Evolutionary conservation across 441 rosid species (phyloP).

Genomic region (Sinapis alba): DNA sequence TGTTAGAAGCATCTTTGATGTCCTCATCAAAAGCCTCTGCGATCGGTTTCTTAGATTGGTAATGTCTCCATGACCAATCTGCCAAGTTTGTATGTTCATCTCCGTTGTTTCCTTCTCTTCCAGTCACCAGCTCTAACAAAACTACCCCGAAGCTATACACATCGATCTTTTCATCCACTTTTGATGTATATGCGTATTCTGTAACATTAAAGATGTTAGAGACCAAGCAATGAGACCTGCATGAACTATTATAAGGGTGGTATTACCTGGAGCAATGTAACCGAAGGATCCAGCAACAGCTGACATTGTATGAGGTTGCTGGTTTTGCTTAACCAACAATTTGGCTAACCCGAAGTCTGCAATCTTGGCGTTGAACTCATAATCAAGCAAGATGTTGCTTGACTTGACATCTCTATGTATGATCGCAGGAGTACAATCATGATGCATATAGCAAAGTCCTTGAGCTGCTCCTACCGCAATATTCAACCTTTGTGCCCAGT

Average conservation of each 20-base stretch:
- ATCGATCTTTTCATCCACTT: slow-evolving; percentile 62
- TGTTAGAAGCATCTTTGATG: slow-evolving; percentile 42
- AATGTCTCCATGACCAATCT: slow-evolving; percentile 64
- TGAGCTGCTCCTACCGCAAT: slow-evolving; percentile 84
- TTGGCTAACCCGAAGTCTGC: slow-evolving; percentile 97
- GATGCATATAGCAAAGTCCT: slow-evolving; percentile 93
- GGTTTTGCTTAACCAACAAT: slow-evolving; percentile 56
- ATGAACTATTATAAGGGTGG: background rate
- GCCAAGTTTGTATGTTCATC: slow-evolving; percentile 58
- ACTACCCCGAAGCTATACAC: slow-evolving; percentile 77
- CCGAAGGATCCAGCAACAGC: slow-evolving; percentile 89
- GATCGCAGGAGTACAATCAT: slow-evolving; percentile 69
- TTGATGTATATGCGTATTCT: slow-evolving; percentile 66
- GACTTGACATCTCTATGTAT: slow-evolving; percentile 92
- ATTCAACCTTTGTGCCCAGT: slow-evolving; percentile 77
- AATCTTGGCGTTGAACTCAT: slow-evolving; percentile 69
- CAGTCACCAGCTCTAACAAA: slow-evolving; percentile 64
- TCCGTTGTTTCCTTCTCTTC: slow-evolving; percentile 55
- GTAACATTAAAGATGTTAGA: slow-evolving; percentile 26
- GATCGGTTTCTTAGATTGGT: slow-evolving; percentile 41
- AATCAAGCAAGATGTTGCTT: slow-evolving; percentile 84
- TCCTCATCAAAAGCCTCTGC: slow-evolving; percentile 53
- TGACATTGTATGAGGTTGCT: slow-evolving; percentile 73
- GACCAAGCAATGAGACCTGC: background rate
- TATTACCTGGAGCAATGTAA: slow-evolving; percentile 88